Conservation (phyloP, 306 rosid genomes). For the Potentilla sterilis region DNA sequence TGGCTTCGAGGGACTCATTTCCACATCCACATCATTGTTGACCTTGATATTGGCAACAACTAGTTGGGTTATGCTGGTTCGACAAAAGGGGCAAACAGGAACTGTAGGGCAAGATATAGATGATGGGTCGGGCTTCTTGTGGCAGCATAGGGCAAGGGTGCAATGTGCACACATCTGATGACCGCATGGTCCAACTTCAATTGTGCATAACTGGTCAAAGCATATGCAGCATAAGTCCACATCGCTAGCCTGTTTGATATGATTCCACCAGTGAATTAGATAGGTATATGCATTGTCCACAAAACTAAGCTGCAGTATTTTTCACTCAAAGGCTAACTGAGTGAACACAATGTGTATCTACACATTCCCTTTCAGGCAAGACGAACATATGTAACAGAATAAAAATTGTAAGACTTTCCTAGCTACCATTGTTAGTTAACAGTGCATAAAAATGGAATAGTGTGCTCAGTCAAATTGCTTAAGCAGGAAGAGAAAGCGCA, state of each 20-base stretch:
- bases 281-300: neutral
- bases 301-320: neutral
- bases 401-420: neutral
- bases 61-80: slow-evolving; percentile 61
- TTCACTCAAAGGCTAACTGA: neutral
- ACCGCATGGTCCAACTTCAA: slow-evolving; percentile 79
- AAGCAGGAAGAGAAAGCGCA: slow-evolving; percentile 16
- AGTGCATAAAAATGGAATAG: neutral
- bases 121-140: slow-evolving; percentile 68
- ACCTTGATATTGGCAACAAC: slow-evolving; percentile 51
- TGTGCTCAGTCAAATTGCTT: neutral
- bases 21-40: slow-evolving; percentile 46
- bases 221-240: slow-evolving; percentile 83
- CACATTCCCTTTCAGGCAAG: neutral
- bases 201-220: slow-evolving; percentile 83
- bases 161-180: slow-evolving; percentile 97
- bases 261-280: slow-evolving; percentile 25
- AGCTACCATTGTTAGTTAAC: neutral
- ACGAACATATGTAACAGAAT: neutral
- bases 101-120: slow-evolving; percentile 36
- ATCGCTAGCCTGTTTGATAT: slow-evolving; percentile 51
- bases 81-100: slow-evolving; percentile 84
- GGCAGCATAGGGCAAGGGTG: slow-evolving; percentile 82
- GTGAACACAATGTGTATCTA: neutral
- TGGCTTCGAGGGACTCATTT: slow-evolving; percentile 61